Evolutionary conservation across 495 filamentous ascomycete genomes (phyloP).

Genomic region (Recurvomyces mirabilis): DNA sequence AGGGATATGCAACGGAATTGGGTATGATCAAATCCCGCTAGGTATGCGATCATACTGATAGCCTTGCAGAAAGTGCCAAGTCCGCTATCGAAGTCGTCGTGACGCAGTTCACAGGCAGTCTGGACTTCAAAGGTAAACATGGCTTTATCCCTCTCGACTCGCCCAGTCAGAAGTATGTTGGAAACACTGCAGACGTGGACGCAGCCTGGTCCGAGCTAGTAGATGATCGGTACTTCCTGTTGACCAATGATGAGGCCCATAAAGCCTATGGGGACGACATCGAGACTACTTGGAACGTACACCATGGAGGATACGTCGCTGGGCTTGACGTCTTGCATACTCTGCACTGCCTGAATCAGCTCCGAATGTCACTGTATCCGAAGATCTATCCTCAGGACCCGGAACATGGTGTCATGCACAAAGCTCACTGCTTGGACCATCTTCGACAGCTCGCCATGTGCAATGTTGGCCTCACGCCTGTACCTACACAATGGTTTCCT

Average conservation of each 20-base stretch:
- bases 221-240: conserved; percentile 14
- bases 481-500: conserved; percentile 11
- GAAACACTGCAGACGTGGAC: conserved; percentile 4
- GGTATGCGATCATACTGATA: background rate
- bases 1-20: background rate
- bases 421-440: conserved; percentile 16
- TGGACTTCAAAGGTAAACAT: conserved; percentile 10
- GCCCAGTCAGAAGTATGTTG: conserved; percentile 9
- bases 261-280: conserved; percentile 4
- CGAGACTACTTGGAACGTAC: conserved; percentile 9
- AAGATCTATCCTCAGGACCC: conserved; percentile 11
- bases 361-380: conserved; percentile 11
- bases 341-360: conserved; percentile 13
- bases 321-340: conserved; percentile 14
- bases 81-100: background rate
- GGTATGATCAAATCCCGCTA: background rate
- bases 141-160: conserved; percentile 12
- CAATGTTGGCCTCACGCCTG: conserved; percentile 9
- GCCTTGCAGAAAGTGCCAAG: background rate
- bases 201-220: conserved; percentile 10
- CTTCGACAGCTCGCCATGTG: conserved; percentile 13
- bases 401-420: conserved; percentile 2
- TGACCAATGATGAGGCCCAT: conserved; percentile 8
- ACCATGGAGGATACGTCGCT: conserved; percentile 12
- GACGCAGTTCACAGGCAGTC: conserved; percentile 10